Evolutionary conservation across 2,329 filamentous ascomycete species (phyloP).

Genomic region (Hymenotorrendiella dingleyae): DNA sequence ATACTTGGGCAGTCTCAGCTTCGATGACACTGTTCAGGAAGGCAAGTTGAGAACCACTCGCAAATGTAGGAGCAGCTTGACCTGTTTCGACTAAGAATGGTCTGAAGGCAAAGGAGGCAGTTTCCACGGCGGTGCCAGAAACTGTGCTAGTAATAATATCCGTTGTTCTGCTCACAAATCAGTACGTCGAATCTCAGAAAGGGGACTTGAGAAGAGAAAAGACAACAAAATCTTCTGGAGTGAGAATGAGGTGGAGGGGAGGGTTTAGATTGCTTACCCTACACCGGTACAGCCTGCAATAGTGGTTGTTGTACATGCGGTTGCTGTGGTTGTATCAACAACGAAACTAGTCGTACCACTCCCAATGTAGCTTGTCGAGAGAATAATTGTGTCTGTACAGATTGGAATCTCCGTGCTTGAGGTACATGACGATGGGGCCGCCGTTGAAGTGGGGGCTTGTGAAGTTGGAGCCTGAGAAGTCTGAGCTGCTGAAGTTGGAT

Average conservation of each 20-base stretch:
- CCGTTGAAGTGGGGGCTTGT: constrained; percentile 2
- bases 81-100: background rate
- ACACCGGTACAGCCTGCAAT: constrained; percentile 4
- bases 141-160: background rate
- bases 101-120: background rate
- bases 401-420: constrained; percentile 4
- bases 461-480: constrained; percentile 2
- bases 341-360: background rate
- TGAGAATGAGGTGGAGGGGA: background rate
- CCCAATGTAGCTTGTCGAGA: constrained; percentile 3
- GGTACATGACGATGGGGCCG: constrained; percentile 1
- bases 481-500: background rate
- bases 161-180: background rate
- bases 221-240: background rate
- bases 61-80: background rate
- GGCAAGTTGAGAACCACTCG: background rate
- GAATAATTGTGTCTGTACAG: constrained; percentile 3
- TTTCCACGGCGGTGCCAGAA: background rate
- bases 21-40: background rate
- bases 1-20: background rate
- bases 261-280: background rate
- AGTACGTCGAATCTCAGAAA: background rate
- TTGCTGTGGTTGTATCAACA: constrained; percentile 2
- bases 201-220: background rate
- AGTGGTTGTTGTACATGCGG: constrained; percentile 2